Base-by-base conservation (phyloP, 192 early-diverging fungal genomes). In the Mortierella claussenii region DNA sequence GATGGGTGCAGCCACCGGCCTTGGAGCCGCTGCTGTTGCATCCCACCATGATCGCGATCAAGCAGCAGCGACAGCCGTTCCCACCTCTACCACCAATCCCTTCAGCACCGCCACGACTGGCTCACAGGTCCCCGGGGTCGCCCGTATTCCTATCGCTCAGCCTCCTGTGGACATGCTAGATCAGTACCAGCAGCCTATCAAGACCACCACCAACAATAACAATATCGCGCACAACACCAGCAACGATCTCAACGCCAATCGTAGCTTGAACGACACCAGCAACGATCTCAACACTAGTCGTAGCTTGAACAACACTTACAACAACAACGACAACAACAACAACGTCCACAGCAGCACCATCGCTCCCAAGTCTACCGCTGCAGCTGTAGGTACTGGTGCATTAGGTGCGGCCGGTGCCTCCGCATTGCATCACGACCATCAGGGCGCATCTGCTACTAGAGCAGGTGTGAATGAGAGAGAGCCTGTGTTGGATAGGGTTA, bases 91-190 rank as follows among this genome's bases (percentile, higher is more conserved):
- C n/a, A 54, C 40, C 33, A 10, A 18, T 43, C 23, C 53, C 0
- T 26, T 49, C n/a, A 20, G 21, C 10, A 42, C 10, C 8, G 40
- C 15, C 6, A 67, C 44, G 13, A 1, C 40, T 7, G 20, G 15
- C 6, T 27, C 44, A 3, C 5, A 1, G 5, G 9, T 26, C 18
- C 10, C 55, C 43, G 45, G 37, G 9, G 28, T 23, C 21, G 34
- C 49, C 33, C 44, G 36, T 27, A 57, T 50, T 47, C 65, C 55
- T 30, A 57, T 67, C 17, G 46, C 40, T 1, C 66, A 68, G 27
- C 56, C 66, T 21, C 47, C 56, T 0, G 1, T 20, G 30, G 58
- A 60, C 12, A 3, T 13, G 23, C 30, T n/a, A 12, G 7, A 36
- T 32, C 37, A 45, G n/a, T 1, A 40, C n/a, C n/a, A 59, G 43